These are phyloP conservation scores for Metschnikowia kofuensis DNA, from an alignment of 805 yeast genomes.

Conservation along the genomic window DNA sequence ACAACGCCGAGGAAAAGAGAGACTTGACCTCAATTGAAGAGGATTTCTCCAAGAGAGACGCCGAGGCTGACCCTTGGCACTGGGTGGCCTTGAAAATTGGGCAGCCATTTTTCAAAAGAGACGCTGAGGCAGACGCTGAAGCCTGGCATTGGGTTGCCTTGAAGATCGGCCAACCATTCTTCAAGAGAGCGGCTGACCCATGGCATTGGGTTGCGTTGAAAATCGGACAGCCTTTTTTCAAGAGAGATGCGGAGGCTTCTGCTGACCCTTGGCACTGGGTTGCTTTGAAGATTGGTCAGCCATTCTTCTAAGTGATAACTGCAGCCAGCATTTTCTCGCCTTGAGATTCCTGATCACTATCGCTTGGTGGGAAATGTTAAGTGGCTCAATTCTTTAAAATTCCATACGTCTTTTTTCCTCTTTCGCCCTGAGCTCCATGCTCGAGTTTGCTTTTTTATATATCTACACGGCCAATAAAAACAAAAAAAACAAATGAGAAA, in stretches of 20 bases:
- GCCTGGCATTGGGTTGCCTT: constrained; percentile 12
- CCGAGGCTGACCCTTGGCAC: constrained; percentile 11
- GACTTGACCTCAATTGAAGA: constrained; percentile 6
- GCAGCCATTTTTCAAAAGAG: constrained; percentile 14
- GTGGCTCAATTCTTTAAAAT: background rate
- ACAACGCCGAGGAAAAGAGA: constrained; percentile 5
- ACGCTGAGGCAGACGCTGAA: constrained; percentile 10
- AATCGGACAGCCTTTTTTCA: constrained; percentile 14
- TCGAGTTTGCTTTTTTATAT: background rate
- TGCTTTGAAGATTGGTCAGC: constrained; percentile 10
- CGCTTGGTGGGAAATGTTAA: background rate
- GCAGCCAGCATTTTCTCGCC: background rate
- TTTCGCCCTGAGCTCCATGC: background rate
- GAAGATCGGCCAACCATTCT: constrained; percentile 14
- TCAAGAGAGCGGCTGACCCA: constrained; percentile 10
- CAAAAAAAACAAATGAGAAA: background rate
- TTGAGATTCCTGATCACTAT: background rate
- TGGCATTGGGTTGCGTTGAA: constrained; percentile 13
- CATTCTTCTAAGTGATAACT: constrained; percentile 3
- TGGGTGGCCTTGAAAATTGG: constrained; percentile 14
- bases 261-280: constrained; percentile 11
- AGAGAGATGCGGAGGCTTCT: constrained; percentile 1
- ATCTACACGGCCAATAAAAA: constrained; percentile 2
- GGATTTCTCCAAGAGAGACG: constrained; percentile 17
- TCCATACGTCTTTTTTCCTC: background rate